Evolutionary conservation across 2,329 filamentous ascomycete species (phyloP).

Genomic region (Onygenales sp.): DNA sequence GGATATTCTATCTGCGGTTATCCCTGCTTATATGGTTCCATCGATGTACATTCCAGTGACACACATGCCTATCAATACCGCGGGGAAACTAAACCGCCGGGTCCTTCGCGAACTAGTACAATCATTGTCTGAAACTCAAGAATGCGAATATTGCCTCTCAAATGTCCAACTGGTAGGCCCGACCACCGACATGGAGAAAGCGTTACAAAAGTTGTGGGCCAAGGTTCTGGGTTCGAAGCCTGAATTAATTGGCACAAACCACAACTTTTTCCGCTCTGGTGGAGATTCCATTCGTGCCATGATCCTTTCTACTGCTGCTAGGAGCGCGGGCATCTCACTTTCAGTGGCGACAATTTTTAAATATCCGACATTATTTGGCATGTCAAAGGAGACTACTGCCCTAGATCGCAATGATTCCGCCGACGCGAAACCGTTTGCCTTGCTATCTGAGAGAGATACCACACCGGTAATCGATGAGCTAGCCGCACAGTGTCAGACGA

Average conservation of each 20-base stretch:
- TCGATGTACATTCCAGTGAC: conserved; percentile 24
- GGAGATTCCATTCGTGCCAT: conserved; percentile 15
- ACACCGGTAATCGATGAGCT: conserved; percentile 8
- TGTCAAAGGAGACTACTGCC: conserved; percentile 39
- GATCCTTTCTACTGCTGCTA: neutral
- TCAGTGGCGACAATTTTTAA: conserved; percentile 12
- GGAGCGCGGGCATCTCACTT: neutral
- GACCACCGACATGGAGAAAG: neutral
- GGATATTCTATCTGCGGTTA: conserved; percentile 13
- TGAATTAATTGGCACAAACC: conserved; percentile 10
- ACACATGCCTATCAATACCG: conserved; percentile 21
- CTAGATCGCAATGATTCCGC: conserved; percentile 7
- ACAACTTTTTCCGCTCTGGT: conserved; percentile 19
- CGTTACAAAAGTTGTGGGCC: conserved; percentile 6
- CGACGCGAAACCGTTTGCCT: conserved; percentile 4
- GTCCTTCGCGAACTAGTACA: conserved; percentile 4
- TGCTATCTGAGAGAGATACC: conserved; percentile 1
- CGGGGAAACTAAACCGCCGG: conserved; percentile 25
- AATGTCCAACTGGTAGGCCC: neutral
- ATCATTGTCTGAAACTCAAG: conserved; percentile 3
- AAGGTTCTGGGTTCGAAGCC: conserved; percentile 7
- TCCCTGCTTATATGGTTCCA: conserved; percentile 27
- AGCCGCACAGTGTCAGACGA: conserved; percentile 12
- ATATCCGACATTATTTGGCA: conserved; percentile 24
- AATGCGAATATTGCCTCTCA: neutral